Base-by-base conservation (phyloP, 805 yeast genomes). In the Schizosaccharomyces japonicus region DNA sequence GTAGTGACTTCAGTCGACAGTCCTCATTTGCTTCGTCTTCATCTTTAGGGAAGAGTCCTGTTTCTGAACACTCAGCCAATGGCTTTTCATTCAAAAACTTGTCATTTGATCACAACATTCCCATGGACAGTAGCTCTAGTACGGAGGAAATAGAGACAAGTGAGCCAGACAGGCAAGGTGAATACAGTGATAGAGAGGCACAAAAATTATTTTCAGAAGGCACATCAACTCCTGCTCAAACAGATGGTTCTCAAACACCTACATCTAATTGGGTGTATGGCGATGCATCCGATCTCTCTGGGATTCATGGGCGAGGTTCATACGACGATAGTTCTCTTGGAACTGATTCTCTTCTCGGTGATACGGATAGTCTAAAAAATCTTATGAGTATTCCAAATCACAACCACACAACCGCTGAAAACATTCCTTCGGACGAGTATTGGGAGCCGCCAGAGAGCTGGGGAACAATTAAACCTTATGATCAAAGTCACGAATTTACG, bases 401-500 rank as follows among this genome's bases (percentile, higher is more conserved):
- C 17, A 49, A 45, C 36, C 45, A 19, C 19, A 49, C 17, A 19
- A 13, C 31, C 6, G 15, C n/a, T 5, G 23, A 32, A 11, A 48
- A 44, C 17, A 30, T 23, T 15, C 28, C 28, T 11, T 27, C 48
- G 6, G 47, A 31, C 23, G 46, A 51, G 21, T 33, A 30, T 27
- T 48, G 42, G 40, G 19, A 34, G 19, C 23, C 40, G 1, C 40
- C 40, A 23, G 40, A 34, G 19, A 34, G 40, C 10, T 34, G 40
- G 40, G 40, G 21, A n/a, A 34, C 15, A 29, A 34, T 15, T 44
- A 45, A 17, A 44, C 31, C 47, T 29, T 33, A 47, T n/a, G 50
- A 52, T 21, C 6, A 11, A 13, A 10, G 28, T 13, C 17, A 17
- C 11, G 26, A n/a, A 13, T 28, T 17, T 33, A 6, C 10, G 15